Evolutionary conservation across 2,329 filamentous ascomycete species (phyloP).

Genomic region (Aspergillus oerlinghausenensis): DNA sequence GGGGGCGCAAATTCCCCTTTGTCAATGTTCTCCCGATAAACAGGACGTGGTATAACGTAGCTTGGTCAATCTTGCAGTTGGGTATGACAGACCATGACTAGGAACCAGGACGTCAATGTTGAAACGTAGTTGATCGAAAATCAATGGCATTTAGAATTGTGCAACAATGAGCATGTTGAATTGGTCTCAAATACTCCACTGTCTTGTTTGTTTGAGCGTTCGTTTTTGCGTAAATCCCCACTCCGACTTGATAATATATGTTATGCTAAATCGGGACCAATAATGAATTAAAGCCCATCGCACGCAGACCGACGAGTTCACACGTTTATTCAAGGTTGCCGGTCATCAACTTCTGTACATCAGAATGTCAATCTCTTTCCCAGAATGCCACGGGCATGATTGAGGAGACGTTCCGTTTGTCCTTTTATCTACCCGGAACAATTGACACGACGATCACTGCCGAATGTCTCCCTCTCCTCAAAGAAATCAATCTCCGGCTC

Average conservation of each 20-base stretch:
- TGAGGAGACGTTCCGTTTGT: not conserved
- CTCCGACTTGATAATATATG: no score
- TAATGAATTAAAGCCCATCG: no score
- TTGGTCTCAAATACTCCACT: not conserved
- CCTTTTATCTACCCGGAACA: not conserved
- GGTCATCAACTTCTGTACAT: not conserved
- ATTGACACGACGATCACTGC: not conserved
- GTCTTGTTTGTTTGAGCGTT: not conserved
- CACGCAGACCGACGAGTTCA: not conserved
- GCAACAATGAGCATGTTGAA: not conserved
- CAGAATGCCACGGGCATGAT: not conserved
- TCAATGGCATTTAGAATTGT: no score
- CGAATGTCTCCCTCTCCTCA: not conserved
- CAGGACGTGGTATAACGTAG: no score
- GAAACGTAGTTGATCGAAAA: no score
- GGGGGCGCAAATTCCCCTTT: no score
- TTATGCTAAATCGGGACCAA: not conserved
- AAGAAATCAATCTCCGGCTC: not conserved
- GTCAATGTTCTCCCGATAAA: no score
- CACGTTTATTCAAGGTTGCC: not conserved
- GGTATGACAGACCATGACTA: no score
- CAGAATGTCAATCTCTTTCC: not conserved
- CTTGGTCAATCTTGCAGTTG: no score
- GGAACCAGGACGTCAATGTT: no score
- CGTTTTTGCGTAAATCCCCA: no score